phyloP scores from a whole-genome alignment of 2,329 filamentous ascomycete genomes.

The Arthrobotrys conoides region DNA sequence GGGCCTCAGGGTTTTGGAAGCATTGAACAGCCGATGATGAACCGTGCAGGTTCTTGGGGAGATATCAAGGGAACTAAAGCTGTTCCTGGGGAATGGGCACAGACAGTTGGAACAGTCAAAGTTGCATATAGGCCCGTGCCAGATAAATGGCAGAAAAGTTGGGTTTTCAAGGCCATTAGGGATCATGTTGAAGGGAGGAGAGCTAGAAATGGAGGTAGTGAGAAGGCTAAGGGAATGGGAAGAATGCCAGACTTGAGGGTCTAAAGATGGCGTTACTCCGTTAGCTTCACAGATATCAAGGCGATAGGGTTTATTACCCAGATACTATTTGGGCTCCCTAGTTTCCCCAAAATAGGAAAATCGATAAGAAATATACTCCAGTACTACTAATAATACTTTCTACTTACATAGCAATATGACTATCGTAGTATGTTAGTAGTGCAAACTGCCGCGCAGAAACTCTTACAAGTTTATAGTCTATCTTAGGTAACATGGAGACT shows the following conservation, averaged over 20 bases:
- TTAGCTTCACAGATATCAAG: neutral
- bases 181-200: conserved; percentile 82
- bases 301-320: neutral
- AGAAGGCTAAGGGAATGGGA: conserved; percentile 50
- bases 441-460: neutral
- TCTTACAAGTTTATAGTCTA: neutral
- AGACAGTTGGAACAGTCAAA: conserved; percentile 94
- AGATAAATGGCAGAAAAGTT: conserved; percentile 83
- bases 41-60: conserved; percentile 68
- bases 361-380: neutral
- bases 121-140: conserved; percentile 94
- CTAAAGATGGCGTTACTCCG: neutral
- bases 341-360: neutral
- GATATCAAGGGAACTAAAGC: conserved; percentile 70
- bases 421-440: neutral
- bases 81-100: conserved; percentile 85
- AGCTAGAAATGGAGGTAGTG: conserved; percentile 71
- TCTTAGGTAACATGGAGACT: no score
- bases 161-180: conserved; percentile 82
- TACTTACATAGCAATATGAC: neutral
- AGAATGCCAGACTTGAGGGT: conserved; percentile 49
- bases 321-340: neutral
- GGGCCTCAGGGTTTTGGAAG: conserved; percentile 42
- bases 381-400: no score
- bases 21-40: conserved; percentile 49